Percentiles rank a stretch among this genome's conserved stretches.
These are phyloP conservation scores for Kernera saxatilis DNA, from an alignment of 345 rosid species.

Conservation along the genomic window DNA sequence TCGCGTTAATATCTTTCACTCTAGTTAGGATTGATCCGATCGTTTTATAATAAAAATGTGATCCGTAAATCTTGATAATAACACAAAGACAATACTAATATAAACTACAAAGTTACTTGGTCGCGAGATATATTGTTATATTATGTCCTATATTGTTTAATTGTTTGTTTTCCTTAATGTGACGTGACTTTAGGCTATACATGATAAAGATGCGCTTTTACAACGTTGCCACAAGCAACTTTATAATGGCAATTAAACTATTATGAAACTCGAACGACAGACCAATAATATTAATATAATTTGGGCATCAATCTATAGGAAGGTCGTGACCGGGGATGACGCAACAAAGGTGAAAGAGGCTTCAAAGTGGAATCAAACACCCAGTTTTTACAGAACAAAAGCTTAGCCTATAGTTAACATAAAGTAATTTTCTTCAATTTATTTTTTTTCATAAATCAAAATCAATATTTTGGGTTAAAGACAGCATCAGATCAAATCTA, in stretches of 20 bases:
- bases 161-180: background rate
- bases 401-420: conserved; percentile 14
- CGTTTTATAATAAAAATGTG: too few relatives aligned
- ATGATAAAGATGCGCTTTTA: conserved; percentile 31
- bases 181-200: conserved; percentile 10
- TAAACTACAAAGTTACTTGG: too few relatives aligned
- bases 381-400: conserved; percentile 32
- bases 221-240: conserved; percentile 18
- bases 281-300: background rate
- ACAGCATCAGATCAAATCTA: conserved; percentile 34
- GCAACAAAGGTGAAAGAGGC: conserved; percentile 25
- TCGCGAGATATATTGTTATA: too few relatives aligned
- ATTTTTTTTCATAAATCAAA: background rate
- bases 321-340: conserved; percentile 23
- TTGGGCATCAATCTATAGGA: conserved; percentile 23
- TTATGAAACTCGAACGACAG: conserved; percentile 14
- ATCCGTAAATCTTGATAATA: too few relatives aligned
- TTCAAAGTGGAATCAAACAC: conserved; percentile 26
- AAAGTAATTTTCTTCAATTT: background rate
- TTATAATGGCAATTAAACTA: conserved; percentile 10
- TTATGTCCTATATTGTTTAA: background rate
- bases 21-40: too few relatives aligned
- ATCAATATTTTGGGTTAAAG: conserved; percentile 19
- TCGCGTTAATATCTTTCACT: too few relatives aligned
- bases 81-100: too few relatives aligned